phyloP scores from a whole-genome alignment of 495 filamentous ascomycete genomes.

The Talaromyces thailandensis region DNA sequence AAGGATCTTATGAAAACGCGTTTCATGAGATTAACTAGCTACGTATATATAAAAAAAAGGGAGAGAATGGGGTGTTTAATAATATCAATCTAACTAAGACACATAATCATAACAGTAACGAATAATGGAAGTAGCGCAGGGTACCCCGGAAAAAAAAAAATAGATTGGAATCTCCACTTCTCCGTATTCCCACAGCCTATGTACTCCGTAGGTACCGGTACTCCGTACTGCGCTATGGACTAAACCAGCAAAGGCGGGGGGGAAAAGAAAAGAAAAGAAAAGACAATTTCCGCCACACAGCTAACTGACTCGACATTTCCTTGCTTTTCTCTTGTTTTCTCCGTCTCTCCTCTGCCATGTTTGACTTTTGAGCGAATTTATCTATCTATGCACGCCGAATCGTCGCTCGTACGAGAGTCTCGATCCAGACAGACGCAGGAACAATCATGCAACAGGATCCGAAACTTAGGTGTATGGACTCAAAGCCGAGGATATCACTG shows the following conservation, averaged over 20 bases:
- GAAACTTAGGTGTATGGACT: background rate
- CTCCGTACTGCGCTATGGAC: too few species aligned
- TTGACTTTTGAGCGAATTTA: background rate
- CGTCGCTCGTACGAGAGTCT: background rate
- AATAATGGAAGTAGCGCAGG: background rate
- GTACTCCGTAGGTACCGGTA: too few species aligned
- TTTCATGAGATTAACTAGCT: too few species aligned
- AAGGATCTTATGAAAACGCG: too few species aligned
- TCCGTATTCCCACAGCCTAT: background rate
- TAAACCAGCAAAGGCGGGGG: background rate
- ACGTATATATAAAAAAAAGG: too few species aligned
- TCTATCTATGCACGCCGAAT: background rate
- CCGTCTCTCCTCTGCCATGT: background rate
- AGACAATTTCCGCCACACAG: background rate
- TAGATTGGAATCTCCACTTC: background rate
- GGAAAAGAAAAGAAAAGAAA: background rate
- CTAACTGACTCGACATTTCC: too few species aligned
- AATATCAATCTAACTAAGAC: too few species aligned
- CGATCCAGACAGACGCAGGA: background rate
- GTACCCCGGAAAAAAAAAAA: background rate
- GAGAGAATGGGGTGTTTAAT: too few species aligned
- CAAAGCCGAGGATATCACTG: too few species aligned
- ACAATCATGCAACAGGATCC: background rate
- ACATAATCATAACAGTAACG: too few species aligned
- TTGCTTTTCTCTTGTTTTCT: too few species aligned